Evolutionary conservation across 345 rosid species (phyloP).

Genomic region (Kernera saxatilis): DNA sequence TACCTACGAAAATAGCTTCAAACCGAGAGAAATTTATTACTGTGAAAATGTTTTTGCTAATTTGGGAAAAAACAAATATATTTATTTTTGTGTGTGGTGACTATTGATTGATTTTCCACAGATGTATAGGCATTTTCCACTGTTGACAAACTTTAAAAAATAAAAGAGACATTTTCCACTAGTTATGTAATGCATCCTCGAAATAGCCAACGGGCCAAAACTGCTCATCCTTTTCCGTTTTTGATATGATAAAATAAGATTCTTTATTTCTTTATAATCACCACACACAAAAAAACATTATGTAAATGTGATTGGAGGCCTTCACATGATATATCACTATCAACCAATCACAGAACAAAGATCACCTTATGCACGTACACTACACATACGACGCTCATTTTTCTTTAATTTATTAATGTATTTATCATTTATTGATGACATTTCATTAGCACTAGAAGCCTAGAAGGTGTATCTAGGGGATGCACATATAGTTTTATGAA

Average conservation of each 20-base stretch:
- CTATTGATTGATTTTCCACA: not conserved
- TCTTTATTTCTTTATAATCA: not conserved
- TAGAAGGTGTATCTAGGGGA: not conserved
- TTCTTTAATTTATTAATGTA: not conserved
- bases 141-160: not conserved
- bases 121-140: not conserved
- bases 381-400: not conserved
- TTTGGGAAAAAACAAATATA: too few species aligned
- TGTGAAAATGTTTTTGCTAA: too few species aligned
- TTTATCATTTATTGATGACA: not conserved
- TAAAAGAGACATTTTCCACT: conserved; percentile 7
- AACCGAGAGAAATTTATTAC: not conserved
- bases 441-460: not conserved
- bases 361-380: conserved; percentile 17
- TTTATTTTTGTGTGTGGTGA: too few species aligned
- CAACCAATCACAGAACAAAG: conserved; percentile 18
- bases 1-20: too few species aligned
- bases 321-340: conserved; percentile 22
- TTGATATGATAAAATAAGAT: conserved; percentile 8
- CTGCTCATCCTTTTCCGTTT: conserved; percentile 14
- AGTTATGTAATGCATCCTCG: conserved; percentile 14
- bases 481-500: not conserved
- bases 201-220: conserved; percentile 11
- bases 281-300: not conserved
- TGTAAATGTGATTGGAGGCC: conserved; percentile 7